phyloP scores from a whole-genome alignment of 2,329 filamentous ascomycete species.

The Hypomyces rosellus region DNA sequence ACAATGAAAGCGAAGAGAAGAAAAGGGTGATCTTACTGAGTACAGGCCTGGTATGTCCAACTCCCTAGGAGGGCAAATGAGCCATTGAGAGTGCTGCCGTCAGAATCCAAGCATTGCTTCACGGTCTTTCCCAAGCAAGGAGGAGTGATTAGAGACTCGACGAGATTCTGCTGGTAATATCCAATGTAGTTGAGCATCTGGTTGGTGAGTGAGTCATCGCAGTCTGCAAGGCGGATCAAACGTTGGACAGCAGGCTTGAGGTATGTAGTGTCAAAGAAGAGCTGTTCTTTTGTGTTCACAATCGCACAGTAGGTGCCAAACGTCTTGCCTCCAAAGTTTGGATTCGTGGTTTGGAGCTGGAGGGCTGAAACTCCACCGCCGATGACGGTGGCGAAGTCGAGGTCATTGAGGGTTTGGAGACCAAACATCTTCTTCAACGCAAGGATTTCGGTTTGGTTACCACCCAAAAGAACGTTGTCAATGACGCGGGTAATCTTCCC shows the following conservation, averaged over 20 bases:
- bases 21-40: slow-evolving; percentile 34
- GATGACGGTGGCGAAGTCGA: slow-evolving; percentile 42
- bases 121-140: slow-evolving; percentile 22
- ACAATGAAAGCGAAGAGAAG: no score
- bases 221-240: slow-evolving; percentile 36
- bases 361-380: slow-evolving; percentile 35
- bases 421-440: slow-evolving; percentile 44
- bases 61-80: slow-evolving; percentile 24
- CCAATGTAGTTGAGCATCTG: slow-evolving; percentile 49
- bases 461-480: slow-evolving; percentile 44
- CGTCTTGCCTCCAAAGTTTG: slow-evolving; percentile 31
- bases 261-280: slow-evolving; percentile 36
- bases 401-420: slow-evolving; percentile 35
- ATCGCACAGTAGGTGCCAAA: slow-evolving; percentile 45
- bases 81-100: slow-evolving; percentile 16
- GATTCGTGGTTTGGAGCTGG: slow-evolving; percentile 50
- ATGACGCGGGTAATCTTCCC: slow-evolving; percentile 49
- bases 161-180: slow-evolving; percentile 15
- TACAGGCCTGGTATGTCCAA: slow-evolving; percentile 51
- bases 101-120: slow-evolving; percentile 26
- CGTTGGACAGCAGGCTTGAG: slow-evolving; percentile 29
- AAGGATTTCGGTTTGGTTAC: slow-evolving; percentile 34
- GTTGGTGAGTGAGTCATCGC: slow-evolving; percentile 32
- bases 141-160: slow-evolving; percentile 27
- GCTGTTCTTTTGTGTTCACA: slow-evolving; percentile 33